Conservation (phyloP, 352 stramenopile genomes). For the Globisporangium cederbergense region DNA sequence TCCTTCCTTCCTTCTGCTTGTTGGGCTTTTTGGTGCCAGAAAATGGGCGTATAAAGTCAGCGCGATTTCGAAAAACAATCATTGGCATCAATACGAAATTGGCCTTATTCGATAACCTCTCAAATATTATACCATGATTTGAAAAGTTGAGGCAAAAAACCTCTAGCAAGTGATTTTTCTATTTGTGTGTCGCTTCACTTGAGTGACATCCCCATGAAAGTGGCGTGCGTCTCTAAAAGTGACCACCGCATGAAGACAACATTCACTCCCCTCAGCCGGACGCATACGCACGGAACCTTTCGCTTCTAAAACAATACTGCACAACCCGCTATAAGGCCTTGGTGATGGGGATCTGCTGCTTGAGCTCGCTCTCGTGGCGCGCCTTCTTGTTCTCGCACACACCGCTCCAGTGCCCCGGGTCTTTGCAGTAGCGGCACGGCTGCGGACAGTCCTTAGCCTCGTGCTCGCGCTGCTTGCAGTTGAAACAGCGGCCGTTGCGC, state of each 20-base stretch:
- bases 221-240: background rate
- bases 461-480: slow-evolving; percentile 81
- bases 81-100: no score
- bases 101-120: no score
- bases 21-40: background rate
- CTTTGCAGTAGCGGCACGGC: slow-evolving; percentile 80
- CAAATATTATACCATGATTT: no score
- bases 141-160: no score
- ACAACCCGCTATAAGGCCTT: slow-evolving; percentile 44
- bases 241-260: background rate
- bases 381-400: slow-evolving; percentile 65
- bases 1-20: background rate
- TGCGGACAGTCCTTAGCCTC: slow-evolving; percentile 71
- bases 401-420: slow-evolving; percentile 69
- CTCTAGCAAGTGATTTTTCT: no score
- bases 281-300: no score
- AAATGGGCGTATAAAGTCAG: background rate
- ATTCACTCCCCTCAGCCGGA: no score
- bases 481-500: slow-evolving; percentile 72
- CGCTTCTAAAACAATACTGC: no score
- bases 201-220: background rate
- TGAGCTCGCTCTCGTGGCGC: slow-evolving; percentile 43
- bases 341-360: slow-evolving; percentile 49
- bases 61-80: no score
- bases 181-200: background rate